phyloP scores from a whole-genome alignment of 805 yeast genomes.

The Lipomyces kockii region DNA sequence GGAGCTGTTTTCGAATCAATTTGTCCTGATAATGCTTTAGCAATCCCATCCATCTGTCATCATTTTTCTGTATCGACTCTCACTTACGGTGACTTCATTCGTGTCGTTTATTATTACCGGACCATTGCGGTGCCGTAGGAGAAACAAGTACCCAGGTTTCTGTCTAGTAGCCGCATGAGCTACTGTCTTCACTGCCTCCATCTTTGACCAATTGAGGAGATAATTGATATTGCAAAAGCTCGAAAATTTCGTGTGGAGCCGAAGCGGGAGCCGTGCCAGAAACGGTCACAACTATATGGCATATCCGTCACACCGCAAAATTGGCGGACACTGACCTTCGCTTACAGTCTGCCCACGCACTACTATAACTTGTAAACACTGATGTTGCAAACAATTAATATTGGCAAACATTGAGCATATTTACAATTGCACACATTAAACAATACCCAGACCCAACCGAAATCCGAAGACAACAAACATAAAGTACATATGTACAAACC shows the following conservation, averaged over 20 bases:
- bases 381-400: too few species aligned
- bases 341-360: not conserved
- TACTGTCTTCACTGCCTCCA: not conserved
- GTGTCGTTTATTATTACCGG: constrained; percentile 17
- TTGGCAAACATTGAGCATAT: not conserved
- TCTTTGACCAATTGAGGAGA: not conserved
- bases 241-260: not conserved
- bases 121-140: constrained; percentile 30
- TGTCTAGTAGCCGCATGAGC: not conserved
- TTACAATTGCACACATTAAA: not conserved
- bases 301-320: not conserved
- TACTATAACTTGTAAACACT: not conserved
- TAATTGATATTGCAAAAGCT: not conserved
- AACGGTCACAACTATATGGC: not conserved
- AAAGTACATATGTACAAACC: not conserved
- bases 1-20: constrained; percentile 22
- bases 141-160: constrained; percentile 17
- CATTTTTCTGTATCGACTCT: not conserved
- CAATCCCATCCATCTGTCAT: too few species aligned
- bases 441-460: not conserved
- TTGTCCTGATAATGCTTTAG: constrained; percentile 15
- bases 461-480: not conserved
- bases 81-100: constrained; percentile 28
- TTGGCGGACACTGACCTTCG: too few species aligned
- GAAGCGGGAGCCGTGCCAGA: not conserved